phyloP scores from a whole-genome alignment of 331 rosid species.

The Saraca asoca region DNA sequence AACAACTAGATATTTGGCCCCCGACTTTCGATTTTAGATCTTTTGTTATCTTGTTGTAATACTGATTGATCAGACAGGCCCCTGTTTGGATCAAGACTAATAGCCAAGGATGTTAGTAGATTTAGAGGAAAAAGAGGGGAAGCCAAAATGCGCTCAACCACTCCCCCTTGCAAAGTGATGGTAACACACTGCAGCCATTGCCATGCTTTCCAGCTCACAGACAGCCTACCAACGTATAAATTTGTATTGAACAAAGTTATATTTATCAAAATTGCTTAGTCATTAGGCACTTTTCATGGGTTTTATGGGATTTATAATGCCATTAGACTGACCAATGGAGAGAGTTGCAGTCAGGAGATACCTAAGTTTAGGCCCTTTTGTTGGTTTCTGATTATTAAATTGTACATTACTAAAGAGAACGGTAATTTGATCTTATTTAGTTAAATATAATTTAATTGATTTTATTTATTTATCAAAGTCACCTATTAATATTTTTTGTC shows the following conservation, averaged over 20 bases:
- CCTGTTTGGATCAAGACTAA: constrained; percentile 18
- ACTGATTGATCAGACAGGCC: constrained; percentile 36
- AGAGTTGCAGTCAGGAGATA: constrained; percentile 16
- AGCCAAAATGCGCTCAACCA: constrained; percentile 25
- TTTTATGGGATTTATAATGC: constrained; percentile 30
- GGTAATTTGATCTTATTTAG: no score
- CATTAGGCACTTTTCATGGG: constrained; percentile 36
- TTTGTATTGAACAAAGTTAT: constrained; percentile 20
- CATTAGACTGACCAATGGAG: no score
- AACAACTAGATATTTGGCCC: not conserved
- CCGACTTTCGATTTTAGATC: constrained; percentile 11
- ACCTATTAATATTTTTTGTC: no score
- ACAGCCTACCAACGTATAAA: constrained; percentile 5
- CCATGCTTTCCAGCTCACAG: constrained; percentile 51
- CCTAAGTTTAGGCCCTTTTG: constrained; percentile 26
- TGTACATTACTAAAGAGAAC: not conserved
- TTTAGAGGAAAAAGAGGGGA: not conserved
- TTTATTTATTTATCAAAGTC: no score
- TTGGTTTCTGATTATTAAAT: constrained; percentile 4
- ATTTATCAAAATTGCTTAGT: constrained; percentile 32
- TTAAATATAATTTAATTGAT: no score
- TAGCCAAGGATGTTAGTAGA: not conserved
- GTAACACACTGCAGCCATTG: constrained; percentile 14
- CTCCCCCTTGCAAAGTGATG: constrained; percentile 30
- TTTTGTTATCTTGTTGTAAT: constrained; percentile 1